These are phyloP conservation scores for Golubevia pallescens DNA, from an alignment of 1,284 basidiomycete genomes.

Conservation along the genomic window DNA sequence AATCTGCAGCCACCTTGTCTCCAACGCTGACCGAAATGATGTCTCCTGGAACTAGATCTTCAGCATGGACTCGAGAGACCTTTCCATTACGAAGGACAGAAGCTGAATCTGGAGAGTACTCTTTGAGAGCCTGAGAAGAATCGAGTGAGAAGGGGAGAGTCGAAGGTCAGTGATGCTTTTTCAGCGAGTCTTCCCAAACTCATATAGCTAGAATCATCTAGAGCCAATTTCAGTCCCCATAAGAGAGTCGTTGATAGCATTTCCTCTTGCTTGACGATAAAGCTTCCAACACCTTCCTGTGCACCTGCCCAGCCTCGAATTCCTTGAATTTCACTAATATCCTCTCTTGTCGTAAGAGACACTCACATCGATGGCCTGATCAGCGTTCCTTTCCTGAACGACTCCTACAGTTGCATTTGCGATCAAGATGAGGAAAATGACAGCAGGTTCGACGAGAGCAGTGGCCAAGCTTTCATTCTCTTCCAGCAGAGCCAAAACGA, in stretches of 20 bases:
- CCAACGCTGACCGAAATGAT: conserved; percentile 55
- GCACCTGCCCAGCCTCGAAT: too few relatives aligned
- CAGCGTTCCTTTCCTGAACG: conserved; percentile 60
- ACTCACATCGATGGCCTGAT: conserved; percentile 52
- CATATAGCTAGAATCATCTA: neutral
- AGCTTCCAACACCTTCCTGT: too few relatives aligned
- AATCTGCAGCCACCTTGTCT: conserved; percentile 62
- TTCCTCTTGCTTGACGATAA: too few relatives aligned
- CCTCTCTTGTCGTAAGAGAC: too few relatives aligned
- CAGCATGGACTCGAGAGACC: conserved; percentile 32
- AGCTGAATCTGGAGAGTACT: conserved; percentile 56
- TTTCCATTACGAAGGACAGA: conserved; percentile 38
- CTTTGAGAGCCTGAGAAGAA: conserved; percentile 34
- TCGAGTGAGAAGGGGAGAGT: neutral
- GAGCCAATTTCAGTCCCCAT: neutral
- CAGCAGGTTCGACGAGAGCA: conserved; percentile 60
- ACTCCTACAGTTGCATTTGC: conserved; percentile 63
- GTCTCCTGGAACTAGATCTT: conserved; percentile 57
- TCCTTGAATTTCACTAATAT: too few relatives aligned
- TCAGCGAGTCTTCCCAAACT: too few relatives aligned
- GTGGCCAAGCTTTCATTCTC: conserved; percentile 48
- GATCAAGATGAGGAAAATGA: conserved; percentile 62
- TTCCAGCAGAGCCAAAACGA: conserved; percentile 50
- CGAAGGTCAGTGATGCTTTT: neutral
- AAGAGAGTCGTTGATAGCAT: neutral